A percentile compares a stretch with the other conserved stretches of the same genome.
phyloP scores from a whole-genome alignment of 768 basidiomycete genomes.

The Pleurotus pulmonarius region DNA sequence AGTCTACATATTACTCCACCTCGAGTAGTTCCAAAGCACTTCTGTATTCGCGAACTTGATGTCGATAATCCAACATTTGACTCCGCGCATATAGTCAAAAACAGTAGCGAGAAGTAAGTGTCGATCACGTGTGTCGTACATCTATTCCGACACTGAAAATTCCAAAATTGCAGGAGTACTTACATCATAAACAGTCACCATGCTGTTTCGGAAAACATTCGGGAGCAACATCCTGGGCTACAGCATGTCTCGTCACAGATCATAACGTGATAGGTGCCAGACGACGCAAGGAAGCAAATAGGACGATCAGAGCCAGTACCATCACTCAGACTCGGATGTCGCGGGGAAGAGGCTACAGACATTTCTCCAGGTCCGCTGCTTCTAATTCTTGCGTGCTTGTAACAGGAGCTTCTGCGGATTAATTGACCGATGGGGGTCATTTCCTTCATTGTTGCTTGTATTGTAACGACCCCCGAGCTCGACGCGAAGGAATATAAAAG shows the following conservation, averaged over 20 bases:
- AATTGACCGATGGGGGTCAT: background rate
- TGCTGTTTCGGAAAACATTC: background rate
- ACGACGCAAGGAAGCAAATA: too few species aligned
- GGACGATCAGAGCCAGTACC: too few species aligned
- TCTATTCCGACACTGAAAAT: background rate
- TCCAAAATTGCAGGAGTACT: background rate
- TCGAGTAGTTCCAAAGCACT: background rate
- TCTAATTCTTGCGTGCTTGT: constrained; percentile 1
- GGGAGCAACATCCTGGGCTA: background rate
- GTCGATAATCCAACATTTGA: background rate
- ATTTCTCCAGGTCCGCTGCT: background rate
- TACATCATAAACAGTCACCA: background rate
- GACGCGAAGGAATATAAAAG: background rate
- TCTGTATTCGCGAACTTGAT: background rate
- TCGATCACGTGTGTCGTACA: background rate
- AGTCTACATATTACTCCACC: background rate
- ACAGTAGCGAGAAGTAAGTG: background rate
- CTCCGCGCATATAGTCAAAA: background rate
- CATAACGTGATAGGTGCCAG: too few species aligned
- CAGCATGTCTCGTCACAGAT: background rate
- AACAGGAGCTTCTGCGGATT: background rate
- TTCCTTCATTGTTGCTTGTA: too few species aligned
- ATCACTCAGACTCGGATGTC: too few species aligned
- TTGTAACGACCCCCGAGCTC: too few species aligned
- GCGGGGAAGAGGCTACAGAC: background rate